Conservation (phyloP, 2,329 filamentous ascomycete species). For the Lithohypha guttulata region DNA sequence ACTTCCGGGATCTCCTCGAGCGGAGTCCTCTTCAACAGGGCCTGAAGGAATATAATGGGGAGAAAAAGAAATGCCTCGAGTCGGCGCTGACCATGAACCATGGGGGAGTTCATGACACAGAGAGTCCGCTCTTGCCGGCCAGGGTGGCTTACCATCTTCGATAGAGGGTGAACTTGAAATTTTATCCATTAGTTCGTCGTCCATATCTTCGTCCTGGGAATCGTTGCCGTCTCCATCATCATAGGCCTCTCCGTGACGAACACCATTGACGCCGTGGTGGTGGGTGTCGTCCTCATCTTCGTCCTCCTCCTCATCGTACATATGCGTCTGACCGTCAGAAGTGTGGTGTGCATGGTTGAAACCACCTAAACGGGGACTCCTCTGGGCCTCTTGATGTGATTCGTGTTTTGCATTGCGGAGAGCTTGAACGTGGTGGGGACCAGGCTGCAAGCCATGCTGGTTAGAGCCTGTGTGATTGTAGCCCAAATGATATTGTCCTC, state of each 20-base stretch:
- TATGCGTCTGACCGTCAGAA: constrained; percentile 18
- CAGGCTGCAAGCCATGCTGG: constrained; percentile 58
- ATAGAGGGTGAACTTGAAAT: constrained; percentile 98
- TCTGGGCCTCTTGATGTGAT: constrained; percentile 58
- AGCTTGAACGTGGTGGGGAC: constrained; percentile 76
- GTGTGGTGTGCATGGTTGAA: constrained; percentile 19
- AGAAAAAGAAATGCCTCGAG: constrained; percentile 21
- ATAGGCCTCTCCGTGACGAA: constrained; percentile 21
- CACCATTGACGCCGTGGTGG: constrained; percentile 15
- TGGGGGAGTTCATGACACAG: constrained; percentile 24
- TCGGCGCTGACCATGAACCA: constrained; percentile 19
- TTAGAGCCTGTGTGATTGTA: constrained; percentile 35
- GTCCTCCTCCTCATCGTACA: constrained; percentile 42
- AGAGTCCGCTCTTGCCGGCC: constrained; percentile 35
- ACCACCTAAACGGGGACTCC: constrained; percentile 49
- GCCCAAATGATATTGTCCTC: constrained; percentile 40
- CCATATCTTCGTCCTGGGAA: constrained; percentile 59
- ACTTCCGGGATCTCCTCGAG: constrained; percentile 13
- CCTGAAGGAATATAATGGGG: constrained; percentile 26
- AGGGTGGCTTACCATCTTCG: constrained; percentile 75
- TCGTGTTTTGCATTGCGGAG: constrained; percentile 72
- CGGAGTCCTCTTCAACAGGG: constrained; percentile 26
- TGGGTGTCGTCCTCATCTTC: constrained; percentile 46
- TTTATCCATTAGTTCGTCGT: constrained; percentile 95
- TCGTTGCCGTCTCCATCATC: constrained; percentile 48